Conservation (phyloP, 1,284 basidiomycete species). For the Heterobasidion annosum region DNA sequence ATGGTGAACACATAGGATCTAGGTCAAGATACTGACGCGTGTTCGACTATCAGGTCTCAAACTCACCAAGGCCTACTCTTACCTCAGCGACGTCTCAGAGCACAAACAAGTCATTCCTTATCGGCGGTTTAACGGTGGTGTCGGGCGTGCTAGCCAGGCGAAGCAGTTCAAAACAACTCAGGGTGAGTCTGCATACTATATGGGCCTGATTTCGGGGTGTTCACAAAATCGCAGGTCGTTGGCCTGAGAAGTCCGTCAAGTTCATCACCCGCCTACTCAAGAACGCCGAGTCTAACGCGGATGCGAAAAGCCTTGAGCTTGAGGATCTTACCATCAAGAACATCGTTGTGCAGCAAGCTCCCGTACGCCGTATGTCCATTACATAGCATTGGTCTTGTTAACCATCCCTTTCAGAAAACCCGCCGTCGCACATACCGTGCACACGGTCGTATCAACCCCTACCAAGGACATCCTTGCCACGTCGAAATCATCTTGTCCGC, state of each 20-base stretch:
- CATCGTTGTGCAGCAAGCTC: constrained; percentile 98
- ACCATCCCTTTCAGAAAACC: constrained; percentile 68
- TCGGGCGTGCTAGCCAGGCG: constrained; percentile 95
- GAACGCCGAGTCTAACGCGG: constrained; percentile 99
- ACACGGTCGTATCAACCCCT: constrained; percentile 90
- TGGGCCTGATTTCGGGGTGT: constrained; percentile 1
- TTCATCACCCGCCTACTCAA: constrained; percentile 94
- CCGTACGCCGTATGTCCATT: constrained; percentile 42
- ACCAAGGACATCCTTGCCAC: constrained; percentile 90
- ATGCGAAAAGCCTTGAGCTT: constrained; percentile 91
- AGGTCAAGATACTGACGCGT: constrained; percentile 5
- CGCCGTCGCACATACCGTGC: constrained; percentile 99
- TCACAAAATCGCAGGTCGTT: constrained; percentile 71
- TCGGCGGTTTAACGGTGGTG: constrained; percentile 94
- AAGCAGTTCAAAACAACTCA: constrained; percentile 97
- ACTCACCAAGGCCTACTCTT: constrained; percentile 92
- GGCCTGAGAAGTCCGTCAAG: constrained; percentile 99
- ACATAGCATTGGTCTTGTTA: neutral
- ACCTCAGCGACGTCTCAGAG: constrained; percentile 91
- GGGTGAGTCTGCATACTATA: constrained; percentile 43
- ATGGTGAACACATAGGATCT: neutral
- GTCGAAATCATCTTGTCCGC: constrained; percentile 89
- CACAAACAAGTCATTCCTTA: constrained; percentile 98
- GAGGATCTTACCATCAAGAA: constrained; percentile 94
- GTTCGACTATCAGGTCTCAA: constrained; percentile 62